Percentiles rank a stretch among this genome's conserved stretches.
These are phyloP conservation scores for Citeromyces nyonsensis DNA, from an alignment of 805 yeast genomes.

Conservation along the genomic window DNA sequence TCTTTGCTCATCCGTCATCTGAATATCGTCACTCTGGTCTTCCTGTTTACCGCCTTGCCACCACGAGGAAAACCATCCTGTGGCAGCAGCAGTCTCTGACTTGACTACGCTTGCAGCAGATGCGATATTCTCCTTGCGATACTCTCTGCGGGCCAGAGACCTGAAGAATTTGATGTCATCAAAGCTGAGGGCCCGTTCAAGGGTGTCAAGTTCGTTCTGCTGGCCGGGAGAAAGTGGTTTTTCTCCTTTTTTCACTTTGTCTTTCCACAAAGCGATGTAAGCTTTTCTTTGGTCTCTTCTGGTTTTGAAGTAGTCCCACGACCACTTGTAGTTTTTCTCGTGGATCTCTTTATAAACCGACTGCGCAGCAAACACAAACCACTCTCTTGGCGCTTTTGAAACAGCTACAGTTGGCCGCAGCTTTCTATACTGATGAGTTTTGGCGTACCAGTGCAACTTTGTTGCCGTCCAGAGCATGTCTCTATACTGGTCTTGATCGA, in stretches of 20 bases:
- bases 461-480: conserved; percentile 74
- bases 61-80: conserved; percentile 63
- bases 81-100: conserved; percentile 4
- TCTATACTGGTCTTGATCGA: conserved; percentile 75
- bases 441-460: conserved; percentile 61
- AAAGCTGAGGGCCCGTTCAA: conserved; percentile 47
- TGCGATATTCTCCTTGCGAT: conserved; percentile 34
- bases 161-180: conserved; percentile 83
- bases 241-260: conserved; percentile 25
- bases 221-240: conserved; percentile 11
- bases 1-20: conserved; percentile 72
- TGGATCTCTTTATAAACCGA: conserved; percentile 70
- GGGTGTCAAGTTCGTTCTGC: conserved; percentile 21
- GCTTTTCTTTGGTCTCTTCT: conserved; percentile 58
- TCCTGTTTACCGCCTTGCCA: conserved; percentile 27
- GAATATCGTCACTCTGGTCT: conserved; percentile 8
- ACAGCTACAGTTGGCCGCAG: conserved; percentile 45
- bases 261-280: conserved; percentile 57
- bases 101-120: conserved; percentile 5
- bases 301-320: conserved; percentile 68
- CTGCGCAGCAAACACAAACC: conserved; percentile 76
- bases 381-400: conserved; percentile 51
- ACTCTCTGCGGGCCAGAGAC: conserved; percentile 56
- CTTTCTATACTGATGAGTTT: conserved; percentile 60
- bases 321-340: conserved; percentile 67